Conservation (phyloP, 2,329 filamentous ascomycete species). For the Teratosphaeria viscida region DNA sequence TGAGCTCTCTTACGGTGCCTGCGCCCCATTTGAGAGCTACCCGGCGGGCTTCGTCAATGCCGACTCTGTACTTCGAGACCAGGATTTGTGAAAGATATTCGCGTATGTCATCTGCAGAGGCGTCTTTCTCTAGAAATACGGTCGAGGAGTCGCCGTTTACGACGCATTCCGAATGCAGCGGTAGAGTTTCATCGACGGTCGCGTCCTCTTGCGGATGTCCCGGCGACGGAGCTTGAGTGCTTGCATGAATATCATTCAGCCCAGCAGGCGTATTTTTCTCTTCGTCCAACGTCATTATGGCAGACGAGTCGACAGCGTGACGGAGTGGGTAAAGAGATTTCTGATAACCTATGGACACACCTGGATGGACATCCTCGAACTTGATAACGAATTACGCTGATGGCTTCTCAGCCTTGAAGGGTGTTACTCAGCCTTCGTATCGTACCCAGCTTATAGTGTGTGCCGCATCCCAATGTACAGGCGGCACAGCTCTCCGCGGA, state of each 20-base stretch:
- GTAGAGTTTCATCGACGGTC: neutral
- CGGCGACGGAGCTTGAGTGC: too few species aligned
- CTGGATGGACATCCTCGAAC: too few species aligned
- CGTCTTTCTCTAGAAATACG: neutral
- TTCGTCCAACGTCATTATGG: too few species aligned
- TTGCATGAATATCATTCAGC: too few species aligned
- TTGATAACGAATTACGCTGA: too few species aligned
- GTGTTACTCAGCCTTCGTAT: neutral
- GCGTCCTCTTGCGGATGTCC: neutral
- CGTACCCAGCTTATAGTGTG: neutral
- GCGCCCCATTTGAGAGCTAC: neutral
- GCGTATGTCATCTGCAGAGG: neutral
- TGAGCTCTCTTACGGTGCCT: neutral
- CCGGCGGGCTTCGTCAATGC: neutral
- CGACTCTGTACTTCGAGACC: neutral
- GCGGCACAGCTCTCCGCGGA: neutral
- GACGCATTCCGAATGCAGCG: neutral
- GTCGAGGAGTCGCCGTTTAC: neutral
- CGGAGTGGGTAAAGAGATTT: too few species aligned
- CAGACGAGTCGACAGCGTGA: too few species aligned
- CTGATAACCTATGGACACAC: too few species aligned
- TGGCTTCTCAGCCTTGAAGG: too few species aligned
- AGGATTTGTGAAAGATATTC: neutral
- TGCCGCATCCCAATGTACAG: neutral
- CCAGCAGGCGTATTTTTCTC: too few species aligned